A percentile compares a stretch with the other conserved stretches of the same genome.
Conservation (phyloP, 1,139 yeast genomes). For the Groenewaldozyma sp. region DNA sequence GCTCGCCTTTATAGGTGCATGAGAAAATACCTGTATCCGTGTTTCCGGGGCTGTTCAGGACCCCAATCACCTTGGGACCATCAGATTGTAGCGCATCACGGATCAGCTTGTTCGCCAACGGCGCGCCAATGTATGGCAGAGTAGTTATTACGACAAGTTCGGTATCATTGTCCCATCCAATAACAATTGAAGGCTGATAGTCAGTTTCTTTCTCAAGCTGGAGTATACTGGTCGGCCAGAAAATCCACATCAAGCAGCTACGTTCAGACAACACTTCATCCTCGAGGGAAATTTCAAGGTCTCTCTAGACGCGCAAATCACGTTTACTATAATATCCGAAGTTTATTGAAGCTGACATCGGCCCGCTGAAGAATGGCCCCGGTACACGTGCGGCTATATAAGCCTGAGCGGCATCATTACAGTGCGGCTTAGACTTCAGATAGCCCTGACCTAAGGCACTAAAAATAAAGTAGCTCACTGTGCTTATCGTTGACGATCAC, state of each 20-base stretch:
- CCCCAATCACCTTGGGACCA: constrained; percentile 25
- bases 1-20: constrained; percentile 5
- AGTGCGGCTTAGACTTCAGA: too few relatives aligned
- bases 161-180: constrained; percentile 29
- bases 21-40: background rate
- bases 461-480: too few relatives aligned
- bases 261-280: background rate
- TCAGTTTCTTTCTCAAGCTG: constrained; percentile 14
- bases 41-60: constrained; percentile 13
- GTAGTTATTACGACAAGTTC: constrained; percentile 30
- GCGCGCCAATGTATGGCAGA: constrained; percentile 24
- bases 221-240: constrained; percentile 31
- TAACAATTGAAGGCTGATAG: constrained; percentile 21
- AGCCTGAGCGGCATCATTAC: too few relatives aligned
- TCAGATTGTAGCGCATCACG: too few relatives aligned
- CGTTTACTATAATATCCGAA: too few relatives aligned
- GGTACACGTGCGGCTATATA: too few relatives aligned
- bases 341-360: too few relatives aligned
- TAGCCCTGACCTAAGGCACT: too few relatives aligned
- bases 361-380: too few relatives aligned
- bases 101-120: constrained; percentile 21
- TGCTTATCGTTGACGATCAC: too few relatives aligned
- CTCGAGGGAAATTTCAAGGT: too few relatives aligned
- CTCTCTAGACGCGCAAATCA: too few relatives aligned
- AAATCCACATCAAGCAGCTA: constrained; percentile 21